A percentile compares a stretch with the other conserved stretches of the same genome.
Conservation (phyloP, 345 rosid genomes). For the Gossypium ekmanianum region DNA sequence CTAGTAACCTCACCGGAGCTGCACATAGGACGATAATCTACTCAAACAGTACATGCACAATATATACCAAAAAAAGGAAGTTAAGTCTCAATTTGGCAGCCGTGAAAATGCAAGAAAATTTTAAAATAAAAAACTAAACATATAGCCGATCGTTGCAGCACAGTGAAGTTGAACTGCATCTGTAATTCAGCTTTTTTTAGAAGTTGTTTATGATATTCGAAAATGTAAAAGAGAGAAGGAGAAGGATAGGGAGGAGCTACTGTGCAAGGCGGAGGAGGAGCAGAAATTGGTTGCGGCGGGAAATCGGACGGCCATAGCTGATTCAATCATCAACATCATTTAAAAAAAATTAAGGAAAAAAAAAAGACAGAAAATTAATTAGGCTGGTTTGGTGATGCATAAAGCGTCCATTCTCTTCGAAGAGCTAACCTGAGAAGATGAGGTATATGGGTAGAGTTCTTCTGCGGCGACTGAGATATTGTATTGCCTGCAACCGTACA, state of each 20-base stretch:
- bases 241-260: conserved; percentile 28
- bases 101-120: conserved; percentile 28
- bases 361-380: no score
- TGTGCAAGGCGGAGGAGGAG: conserved; percentile 42
- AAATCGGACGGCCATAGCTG: conserved; percentile 66
- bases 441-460: conserved; percentile 1
- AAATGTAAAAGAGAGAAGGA: neutral
- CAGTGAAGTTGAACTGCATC: conserved; percentile 7
- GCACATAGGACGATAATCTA: conserved; percentile 50
- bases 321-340: conserved; percentile 47
- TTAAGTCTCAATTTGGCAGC: conserved; percentile 15
- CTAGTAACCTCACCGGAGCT: conserved; percentile 45
- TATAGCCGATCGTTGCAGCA: neutral
- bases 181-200: neutral
- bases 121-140: neutral
- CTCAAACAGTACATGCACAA: conserved; percentile 6
- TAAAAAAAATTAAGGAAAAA: neutral
- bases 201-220: neutral
- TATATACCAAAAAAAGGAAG: neutral
- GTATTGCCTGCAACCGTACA: neutral
- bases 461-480: neutral
- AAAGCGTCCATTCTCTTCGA: neutral
- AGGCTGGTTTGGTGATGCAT: neutral
- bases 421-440: conserved; percentile 13
- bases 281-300: conserved; percentile 46